Conservation (phyloP, 768 basidiomycete species). For the Suillus paluster region DNA sequence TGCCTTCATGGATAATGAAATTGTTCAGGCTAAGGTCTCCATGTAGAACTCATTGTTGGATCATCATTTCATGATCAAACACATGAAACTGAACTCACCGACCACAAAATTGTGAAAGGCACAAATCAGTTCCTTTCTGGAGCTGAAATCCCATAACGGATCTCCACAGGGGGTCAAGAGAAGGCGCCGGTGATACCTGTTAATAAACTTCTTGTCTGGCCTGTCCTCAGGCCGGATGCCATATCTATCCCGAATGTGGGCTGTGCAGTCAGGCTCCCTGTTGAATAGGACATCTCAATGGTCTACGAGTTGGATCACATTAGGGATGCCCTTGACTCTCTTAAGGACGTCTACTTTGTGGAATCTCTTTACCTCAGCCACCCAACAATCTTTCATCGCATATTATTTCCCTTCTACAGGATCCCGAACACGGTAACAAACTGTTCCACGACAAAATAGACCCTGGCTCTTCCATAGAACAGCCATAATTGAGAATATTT, state of each 20-base stretch:
- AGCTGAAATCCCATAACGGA: neutral
- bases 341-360: neutral
- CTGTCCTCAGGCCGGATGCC: too few relatives aligned
- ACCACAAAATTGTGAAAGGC: constrained; percentile 10
- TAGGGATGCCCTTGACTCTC: neutral
- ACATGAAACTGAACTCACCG: neutral
- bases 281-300: neutral
- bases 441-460: neutral
- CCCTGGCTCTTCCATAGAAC: neutral
- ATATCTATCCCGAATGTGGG: neutral
- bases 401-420: neutral
- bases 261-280: neutral
- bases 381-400: neutral
- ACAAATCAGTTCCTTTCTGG: constrained; percentile 8
- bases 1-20: neutral
- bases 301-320: neutral
- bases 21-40: constrained; percentile 2
- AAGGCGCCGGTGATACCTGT: neutral
- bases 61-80: neutral
- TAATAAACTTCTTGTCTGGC: neutral
- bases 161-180: neutral
- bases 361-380: neutral
- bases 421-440: neutral
- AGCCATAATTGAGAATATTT: neutral
- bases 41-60: neutral